Base-by-base conservation (phyloP, 306 rosid genomes). In the Begonia peltatifolia region DNA sequence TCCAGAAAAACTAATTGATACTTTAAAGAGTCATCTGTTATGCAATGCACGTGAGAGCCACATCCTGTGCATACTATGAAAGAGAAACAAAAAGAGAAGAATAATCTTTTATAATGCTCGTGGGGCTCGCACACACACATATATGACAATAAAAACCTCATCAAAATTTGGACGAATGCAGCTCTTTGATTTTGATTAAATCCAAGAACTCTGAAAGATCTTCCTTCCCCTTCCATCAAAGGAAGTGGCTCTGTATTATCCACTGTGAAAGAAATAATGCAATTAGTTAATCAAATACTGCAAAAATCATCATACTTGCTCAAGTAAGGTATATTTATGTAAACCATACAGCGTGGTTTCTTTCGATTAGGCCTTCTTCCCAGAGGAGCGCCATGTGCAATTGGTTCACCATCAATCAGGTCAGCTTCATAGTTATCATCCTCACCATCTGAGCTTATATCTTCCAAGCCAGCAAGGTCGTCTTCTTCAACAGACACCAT, bases 141-240 rank as follows among this genome's bases (percentile, higher is more conserved):
- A 64, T 55, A 57, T 46, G 47, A 44, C 46, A 66, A 56, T 9
- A 35, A 50, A 48, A 42, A 92, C 99, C 99, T 92, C 99, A 92
- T 92, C 65, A 92, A 71, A 63, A 79, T 73, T 75, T 92, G 99
- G 55, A 92, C 99, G 77, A 92, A 86, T 22, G 83, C 75, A 63
- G 93, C 88, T 76, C 99, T 86, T 75, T 92, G 99, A 61, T 74
- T 92, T 61, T 79, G 95, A 72, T 92, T 92, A 72, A 92, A 92
- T 63, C 99, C 99, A 61, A 92, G 87, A 49, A 92, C 96, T 68
- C 90, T 83, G 69, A 92, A 92, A 22, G 99, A 76, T 73, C 70
- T 83, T 56, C 95, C 99, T 79, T 86, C 99, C 38, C 99, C 99
- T 75, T 92, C 96, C 99, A 92, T 92, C 68, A 92, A 69, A 50